Percentiles rank a stretch among this genome's conserved stretches.
Conservation (phyloP, 2,329 filamentous ascomycete genomes). For the Falciphora oryzae region DNA sequence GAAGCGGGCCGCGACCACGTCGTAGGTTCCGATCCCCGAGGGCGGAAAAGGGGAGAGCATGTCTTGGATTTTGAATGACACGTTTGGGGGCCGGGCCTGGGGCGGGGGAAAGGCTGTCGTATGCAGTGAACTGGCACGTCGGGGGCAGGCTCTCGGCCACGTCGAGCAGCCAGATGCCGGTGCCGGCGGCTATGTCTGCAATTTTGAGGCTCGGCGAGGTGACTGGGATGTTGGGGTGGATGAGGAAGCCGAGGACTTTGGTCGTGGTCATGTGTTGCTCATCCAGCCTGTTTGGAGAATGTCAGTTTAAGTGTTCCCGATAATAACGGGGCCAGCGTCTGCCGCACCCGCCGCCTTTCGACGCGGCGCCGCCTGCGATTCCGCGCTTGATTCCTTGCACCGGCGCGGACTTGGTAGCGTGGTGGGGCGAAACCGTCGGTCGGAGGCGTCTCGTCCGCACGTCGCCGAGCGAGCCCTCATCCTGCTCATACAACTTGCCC, state of each 20-base stretch:
- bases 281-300: slow-evolving; percentile 14
- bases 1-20: slow-evolving; percentile 23
- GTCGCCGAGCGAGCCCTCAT: too few relatives aligned
- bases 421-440: too few relatives aligned
- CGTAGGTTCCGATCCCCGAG: slow-evolving; percentile 18
- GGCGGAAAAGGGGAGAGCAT: slow-evolving; percentile 19
- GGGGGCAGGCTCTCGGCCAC: slow-evolving; percentile 13
- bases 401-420: too few relatives aligned
- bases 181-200: slow-evolving; percentile 15
- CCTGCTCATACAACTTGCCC: too few relatives aligned
- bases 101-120: slow-evolving; percentile 19
- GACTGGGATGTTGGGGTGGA: slow-evolving; percentile 13
- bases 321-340: too few relatives aligned
- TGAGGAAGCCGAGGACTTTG: slow-evolving; percentile 13
- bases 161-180: slow-evolving; percentile 17
- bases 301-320: too few relatives aligned
- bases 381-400: too few relatives aligned
- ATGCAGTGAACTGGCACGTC: slow-evolving; percentile 18
- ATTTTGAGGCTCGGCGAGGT: slow-evolving; percentile 9
- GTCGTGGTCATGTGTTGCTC: slow-evolving; percentile 17
- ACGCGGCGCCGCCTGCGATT: too few relatives aligned
- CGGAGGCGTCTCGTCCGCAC: too few relatives aligned
- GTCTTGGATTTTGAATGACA: slow-evolving; percentile 19
- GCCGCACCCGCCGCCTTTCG: too few relatives aligned
- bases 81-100: slow-evolving; percentile 16